A percentile compares a stretch with the other conserved stretches of the same genome.
phyloP scores from a whole-genome alignment of 1,284 basidiomycete genomes.

The Leccinum subrobustum region DNA sequence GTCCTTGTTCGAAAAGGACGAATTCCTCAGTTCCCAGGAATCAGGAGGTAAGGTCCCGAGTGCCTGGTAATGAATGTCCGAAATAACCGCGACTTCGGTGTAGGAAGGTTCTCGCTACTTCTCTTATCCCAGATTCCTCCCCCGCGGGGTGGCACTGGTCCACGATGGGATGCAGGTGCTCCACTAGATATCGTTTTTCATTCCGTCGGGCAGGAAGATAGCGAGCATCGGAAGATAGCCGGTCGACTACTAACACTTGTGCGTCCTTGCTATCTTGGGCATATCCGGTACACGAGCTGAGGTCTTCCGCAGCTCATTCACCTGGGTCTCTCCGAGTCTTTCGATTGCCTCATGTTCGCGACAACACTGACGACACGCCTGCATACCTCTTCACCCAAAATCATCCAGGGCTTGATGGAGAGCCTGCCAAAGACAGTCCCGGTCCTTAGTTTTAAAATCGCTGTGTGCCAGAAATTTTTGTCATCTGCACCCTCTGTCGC shows the following conservation, averaged over 20 bases:
- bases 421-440: slow-evolving; percentile 40
- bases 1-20: slow-evolving; percentile 63
- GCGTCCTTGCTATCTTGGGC: slow-evolving; percentile 17
- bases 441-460: slow-evolving; percentile 47
- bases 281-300: not conserved
- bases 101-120: slow-evolving; percentile 57
- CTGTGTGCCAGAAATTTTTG: slow-evolving; percentile 47
- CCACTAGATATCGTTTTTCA: slow-evolving; percentile 57
- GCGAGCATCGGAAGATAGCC: slow-evolving; percentile 44
- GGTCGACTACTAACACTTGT: slow-evolving; percentile 53
- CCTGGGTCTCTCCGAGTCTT: slow-evolving; percentile 44
- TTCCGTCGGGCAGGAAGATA: slow-evolving; percentile 46
- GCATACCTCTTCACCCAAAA: slow-evolving; percentile 36
- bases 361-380: slow-evolving; percentile 47
- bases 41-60: slow-evolving; percentile 22
- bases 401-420: slow-evolving; percentile 41
- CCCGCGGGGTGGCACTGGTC: slow-evolving; percentile 44
- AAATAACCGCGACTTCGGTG: slow-evolving; percentile 11
- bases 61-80: not conserved
- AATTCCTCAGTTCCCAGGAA: slow-evolving; percentile 36
- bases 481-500: slow-evolving; percentile 22
- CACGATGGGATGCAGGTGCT: slow-evolving; percentile 57
- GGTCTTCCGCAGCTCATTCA: slow-evolving; percentile 49
- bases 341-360: slow-evolving; percentile 51
- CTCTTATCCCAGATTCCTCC: slow-evolving; percentile 66